Conservation (phyloP, 2,329 filamentous ascomycete genomes). For the Epichloe typhina region DNA sequence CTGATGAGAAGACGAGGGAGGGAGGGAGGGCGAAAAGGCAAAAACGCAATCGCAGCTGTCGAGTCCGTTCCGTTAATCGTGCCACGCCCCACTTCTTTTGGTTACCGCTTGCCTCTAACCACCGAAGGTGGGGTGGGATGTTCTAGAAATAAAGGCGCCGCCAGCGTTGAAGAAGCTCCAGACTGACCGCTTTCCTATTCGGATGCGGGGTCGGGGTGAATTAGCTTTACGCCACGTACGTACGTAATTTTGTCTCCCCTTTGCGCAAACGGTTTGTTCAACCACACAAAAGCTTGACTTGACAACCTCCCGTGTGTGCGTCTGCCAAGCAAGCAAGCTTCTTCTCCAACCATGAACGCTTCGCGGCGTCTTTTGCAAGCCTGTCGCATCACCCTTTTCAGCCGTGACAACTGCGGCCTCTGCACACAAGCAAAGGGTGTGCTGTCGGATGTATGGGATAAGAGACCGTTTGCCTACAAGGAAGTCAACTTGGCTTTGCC, state of each 20-base stretch:
- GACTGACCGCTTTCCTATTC: constrained; percentile 23
- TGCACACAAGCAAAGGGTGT: constrained; percentile 56
- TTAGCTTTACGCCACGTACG: not conserved
- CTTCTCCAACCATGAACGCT: constrained; percentile 31
- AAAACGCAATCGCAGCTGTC: not conserved
- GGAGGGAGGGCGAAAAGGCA: not conserved
- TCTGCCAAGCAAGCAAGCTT: not conserved
- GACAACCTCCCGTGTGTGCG: not conserved
- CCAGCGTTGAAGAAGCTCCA: not conserved
- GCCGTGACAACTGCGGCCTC: constrained; percentile 56
- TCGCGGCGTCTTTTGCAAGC: constrained; percentile 37
- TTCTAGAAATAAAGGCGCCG: constrained; percentile 23
- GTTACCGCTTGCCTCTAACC: no score
- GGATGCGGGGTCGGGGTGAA: constrained; percentile 15
- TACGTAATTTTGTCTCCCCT: not conserved
- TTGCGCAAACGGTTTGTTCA: not conserved
- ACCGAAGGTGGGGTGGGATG: constrained; percentile 21
- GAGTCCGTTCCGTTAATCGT: not conserved
- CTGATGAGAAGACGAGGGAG: not conserved
- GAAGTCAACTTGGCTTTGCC: constrained; percentile 59
- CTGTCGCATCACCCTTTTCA: constrained; percentile 63
- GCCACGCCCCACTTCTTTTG: no score
- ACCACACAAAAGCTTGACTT: not conserved
- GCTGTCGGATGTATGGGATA: constrained; percentile 54
- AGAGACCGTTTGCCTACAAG: constrained; percentile 51